phyloP scores from a whole-genome alignment of 139 green algal species.

The Raphidocelis subcapitata region DNA sequence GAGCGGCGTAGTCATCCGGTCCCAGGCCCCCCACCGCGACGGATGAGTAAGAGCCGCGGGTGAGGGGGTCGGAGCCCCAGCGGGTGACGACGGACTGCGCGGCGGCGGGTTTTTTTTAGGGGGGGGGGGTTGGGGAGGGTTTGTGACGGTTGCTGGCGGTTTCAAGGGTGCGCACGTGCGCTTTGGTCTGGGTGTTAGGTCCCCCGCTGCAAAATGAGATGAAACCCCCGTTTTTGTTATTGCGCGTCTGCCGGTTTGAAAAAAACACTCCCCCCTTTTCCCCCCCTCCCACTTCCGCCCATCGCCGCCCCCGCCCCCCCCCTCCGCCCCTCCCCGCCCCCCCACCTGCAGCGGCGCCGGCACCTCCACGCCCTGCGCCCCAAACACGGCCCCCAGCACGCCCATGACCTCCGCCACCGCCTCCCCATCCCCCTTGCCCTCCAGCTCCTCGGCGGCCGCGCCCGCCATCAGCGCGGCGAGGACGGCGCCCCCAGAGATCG shows the following conservation, averaged over 20 bases:
- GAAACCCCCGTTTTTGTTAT: too few species aligned
- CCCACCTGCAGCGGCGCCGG: slow-evolving; percentile 56
- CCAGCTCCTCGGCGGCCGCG: slow-evolving; percentile 56
- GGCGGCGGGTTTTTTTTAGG: too few species aligned
- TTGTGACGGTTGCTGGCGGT: too few species aligned
- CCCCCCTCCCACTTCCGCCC: too few species aligned
- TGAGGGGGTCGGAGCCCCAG: slow-evolving; percentile 83
- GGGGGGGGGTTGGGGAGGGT: too few species aligned
- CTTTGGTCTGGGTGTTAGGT: too few species aligned
- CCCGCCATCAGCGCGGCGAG: slow-evolving; percentile 87
- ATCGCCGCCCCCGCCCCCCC: too few species aligned
- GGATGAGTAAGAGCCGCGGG: slow-evolving; percentile 85
- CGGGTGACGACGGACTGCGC: slow-evolving; percentile 70
- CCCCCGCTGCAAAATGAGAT: too few species aligned
- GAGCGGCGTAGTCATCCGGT: slow-evolving; percentile 82
- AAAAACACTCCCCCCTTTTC: too few species aligned
- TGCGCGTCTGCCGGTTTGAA: too few species aligned
- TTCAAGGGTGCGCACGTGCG: too few species aligned
- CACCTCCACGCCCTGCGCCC: slow-evolving; percentile 63
- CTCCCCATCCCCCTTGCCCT: slow-evolving; percentile 51
- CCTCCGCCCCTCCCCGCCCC: not conserved
- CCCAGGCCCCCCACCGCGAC: slow-evolving; percentile 75
- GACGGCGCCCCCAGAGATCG: slow-evolving; percentile 64
- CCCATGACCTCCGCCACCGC: slow-evolving; percentile 68
- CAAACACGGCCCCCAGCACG: slow-evolving; percentile 78